Evolutionary conservation across 2,329 filamentous ascomycete species (phyloP).

Genomic region (Diaporthe citri): DNA sequence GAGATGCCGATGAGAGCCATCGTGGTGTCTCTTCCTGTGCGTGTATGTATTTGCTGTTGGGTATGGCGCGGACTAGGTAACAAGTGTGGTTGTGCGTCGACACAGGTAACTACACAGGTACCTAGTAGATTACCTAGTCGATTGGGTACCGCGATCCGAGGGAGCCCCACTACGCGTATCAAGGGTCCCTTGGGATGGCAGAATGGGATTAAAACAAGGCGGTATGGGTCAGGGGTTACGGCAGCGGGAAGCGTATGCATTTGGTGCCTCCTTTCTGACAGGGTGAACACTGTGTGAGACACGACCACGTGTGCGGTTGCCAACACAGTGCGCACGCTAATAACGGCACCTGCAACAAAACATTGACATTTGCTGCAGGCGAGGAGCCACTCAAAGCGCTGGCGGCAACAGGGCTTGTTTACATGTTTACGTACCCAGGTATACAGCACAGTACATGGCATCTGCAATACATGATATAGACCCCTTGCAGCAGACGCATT

Average conservation of each 20-base stretch:
- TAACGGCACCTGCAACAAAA: not conserved
- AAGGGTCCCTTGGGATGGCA: not conserved
- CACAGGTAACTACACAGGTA: too few species aligned
- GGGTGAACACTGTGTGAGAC: not conserved
- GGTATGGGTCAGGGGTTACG: slow-evolving; percentile 25
- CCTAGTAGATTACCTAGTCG: not conserved
- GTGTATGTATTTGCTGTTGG: not conserved
- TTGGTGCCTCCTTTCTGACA: not conserved
- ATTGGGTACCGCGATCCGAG: not conserved
- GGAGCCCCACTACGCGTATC: not conserved
- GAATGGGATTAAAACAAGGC: not conserved
- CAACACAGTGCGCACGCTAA: not conserved
- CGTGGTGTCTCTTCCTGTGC: slow-evolving; percentile 25
- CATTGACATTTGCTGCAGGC: not conserved
- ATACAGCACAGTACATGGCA: not conserved
- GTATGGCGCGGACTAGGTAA: not conserved
- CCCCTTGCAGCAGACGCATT: not conserved
- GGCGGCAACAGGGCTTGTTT: not conserved
- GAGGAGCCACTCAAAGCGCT: slow-evolving; percentile 6
- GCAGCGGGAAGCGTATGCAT: not conserved
- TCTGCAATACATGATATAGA: not conserved
- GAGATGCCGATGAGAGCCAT: slow-evolving; percentile 73
- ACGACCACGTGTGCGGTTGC: not conserved
- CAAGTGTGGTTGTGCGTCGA: too few species aligned
- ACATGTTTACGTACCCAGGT: slow-evolving; percentile 8